phyloP scores from a whole-genome alignment of 2,329 filamentous ascomycete species.

The Neonectria magnoliae region DNA sequence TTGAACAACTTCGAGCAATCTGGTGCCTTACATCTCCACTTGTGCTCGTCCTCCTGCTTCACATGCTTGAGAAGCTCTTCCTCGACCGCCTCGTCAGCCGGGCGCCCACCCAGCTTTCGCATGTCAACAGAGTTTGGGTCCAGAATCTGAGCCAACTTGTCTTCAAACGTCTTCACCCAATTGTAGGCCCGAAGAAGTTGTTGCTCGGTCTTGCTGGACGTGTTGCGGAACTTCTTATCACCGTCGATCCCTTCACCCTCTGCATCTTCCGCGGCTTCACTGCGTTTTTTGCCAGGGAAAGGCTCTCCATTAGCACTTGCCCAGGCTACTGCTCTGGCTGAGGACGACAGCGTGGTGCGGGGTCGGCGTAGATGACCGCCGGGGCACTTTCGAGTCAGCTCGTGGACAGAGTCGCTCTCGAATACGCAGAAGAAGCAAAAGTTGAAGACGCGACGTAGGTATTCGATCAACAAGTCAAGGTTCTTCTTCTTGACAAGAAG shows the following conservation, averaged over 20 bases:
- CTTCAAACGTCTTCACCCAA: slow-evolving; percentile 98
- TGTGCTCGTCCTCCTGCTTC: slow-evolving; percentile 97
- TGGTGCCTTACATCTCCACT: slow-evolving; percentile 95
- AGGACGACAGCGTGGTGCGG: slow-evolving; percentile 81
- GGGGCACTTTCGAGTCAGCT: slow-evolving; percentile 93
- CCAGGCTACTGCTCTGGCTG: slow-evolving; percentile 84
- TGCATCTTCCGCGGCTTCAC: slow-evolving; percentile 70
- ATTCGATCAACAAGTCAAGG: slow-evolving; percentile 94
- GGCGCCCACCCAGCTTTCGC: slow-evolving; percentile 89
- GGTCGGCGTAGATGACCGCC: slow-evolving; percentile 96
- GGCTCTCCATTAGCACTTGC: slow-evolving; percentile 85
- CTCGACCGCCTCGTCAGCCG: slow-evolving; percentile 84
- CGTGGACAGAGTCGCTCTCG: slow-evolving; percentile 96
- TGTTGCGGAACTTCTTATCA: slow-evolving; percentile 78
- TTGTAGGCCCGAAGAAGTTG: slow-evolving; percentile 96
- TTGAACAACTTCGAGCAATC: slow-evolving; percentile 98
- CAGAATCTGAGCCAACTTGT: slow-evolving; percentile 92
- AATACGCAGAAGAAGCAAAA: slow-evolving; percentile 99
- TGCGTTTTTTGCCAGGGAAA: slow-evolving; percentile 85
- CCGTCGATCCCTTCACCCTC: slow-evolving; percentile 58
- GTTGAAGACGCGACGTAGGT: slow-evolving; percentile 94
- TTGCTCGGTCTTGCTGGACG: slow-evolving; percentile 82
- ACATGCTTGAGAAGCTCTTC: slow-evolving; percentile 89
- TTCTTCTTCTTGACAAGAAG: slow-evolving; percentile 94
- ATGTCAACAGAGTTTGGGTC: slow-evolving; percentile 90